Percentiles rank a stretch among this genome's conserved stretches.
Evolutionary conservation across 805 yeast genomes (phyloP).

Genomic region (Wickerhamomyces sydowiorum): DNA sequence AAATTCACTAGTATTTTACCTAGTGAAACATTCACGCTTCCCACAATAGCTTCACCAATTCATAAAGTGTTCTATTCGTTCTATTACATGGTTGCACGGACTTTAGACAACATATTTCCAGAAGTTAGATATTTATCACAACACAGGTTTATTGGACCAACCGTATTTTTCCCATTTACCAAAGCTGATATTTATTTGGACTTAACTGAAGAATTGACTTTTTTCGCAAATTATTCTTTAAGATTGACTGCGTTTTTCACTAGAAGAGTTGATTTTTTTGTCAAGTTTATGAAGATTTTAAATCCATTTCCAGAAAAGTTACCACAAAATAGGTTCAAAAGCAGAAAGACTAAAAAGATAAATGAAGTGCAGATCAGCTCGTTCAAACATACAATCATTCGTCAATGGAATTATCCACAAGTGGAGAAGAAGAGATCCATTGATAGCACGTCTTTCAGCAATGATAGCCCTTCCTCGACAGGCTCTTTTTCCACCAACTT

Average conservation of each 20-base stretch:
- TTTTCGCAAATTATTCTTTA: constrained; percentile 11
- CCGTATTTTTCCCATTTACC: constrained; percentile 15
- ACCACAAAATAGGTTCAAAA: constrained; percentile 11
- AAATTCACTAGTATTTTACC: constrained; percentile 16
- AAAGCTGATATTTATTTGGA: constrained; percentile 3
- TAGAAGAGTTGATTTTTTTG: constrained; percentile 17
- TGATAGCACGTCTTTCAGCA: constrained; percentile 1
- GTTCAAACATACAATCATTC: constrained; percentile 10
- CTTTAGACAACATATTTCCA: constrained; percentile 20
- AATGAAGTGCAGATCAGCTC: constrained; percentile 10
- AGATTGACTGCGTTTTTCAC: constrained; percentile 17
- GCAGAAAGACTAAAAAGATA: constrained; percentile 13
- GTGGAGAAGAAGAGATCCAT: neutral
- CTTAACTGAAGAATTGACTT: constrained; percentile 5
- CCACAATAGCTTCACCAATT: constrained; percentile 4
- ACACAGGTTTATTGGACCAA: constrained; percentile 21
- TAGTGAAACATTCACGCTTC: constrained; percentile 11
- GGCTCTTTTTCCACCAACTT: constrained; percentile 10
- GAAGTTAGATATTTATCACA: constrained; percentile 14
- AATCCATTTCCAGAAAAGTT: constrained; percentile 16
- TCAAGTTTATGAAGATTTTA: constrained; percentile 15
- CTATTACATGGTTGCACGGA: constrained; percentile 10
- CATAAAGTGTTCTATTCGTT: constrained; percentile 14
- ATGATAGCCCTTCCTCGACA: neutral
- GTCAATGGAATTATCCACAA: constrained; percentile 18